These are phyloP conservation scores for Neospora caninum DNA, from an alignment of 169 alveolate species.

Conservation along the genomic window DNA sequence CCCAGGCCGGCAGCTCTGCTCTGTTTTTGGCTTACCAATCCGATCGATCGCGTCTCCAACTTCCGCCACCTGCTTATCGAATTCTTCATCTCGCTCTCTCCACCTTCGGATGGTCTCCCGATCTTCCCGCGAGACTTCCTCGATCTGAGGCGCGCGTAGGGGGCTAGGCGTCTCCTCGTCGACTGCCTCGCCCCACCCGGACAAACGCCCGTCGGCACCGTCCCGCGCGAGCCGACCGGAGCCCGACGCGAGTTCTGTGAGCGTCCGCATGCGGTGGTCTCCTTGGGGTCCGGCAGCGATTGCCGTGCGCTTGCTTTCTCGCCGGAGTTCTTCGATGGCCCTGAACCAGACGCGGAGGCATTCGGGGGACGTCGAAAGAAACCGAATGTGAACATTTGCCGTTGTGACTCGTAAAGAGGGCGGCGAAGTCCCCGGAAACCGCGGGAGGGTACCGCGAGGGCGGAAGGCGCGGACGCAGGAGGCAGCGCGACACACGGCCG, in stretches of 20 bases:
- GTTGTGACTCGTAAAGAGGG: no score
- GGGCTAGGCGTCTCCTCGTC: neutral
- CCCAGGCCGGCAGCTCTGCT: no score
- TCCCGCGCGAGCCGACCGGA: neutral
- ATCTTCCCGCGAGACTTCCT: constrained; percentile 47
- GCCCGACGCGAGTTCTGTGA: constrained; percentile 34
- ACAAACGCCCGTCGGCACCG: neutral
- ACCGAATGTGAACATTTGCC: no score
- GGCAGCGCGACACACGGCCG: no score
- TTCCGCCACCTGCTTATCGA: constrained; percentile 53
- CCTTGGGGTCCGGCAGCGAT: neutral
- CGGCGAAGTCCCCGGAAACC: no score
- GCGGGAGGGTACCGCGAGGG: no score
- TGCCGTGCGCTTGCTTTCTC: constrained; percentile 40
- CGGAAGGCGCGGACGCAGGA: no score
- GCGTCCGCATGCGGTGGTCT: neutral
- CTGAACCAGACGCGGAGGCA: no score
- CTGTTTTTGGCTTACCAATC: constrained; percentile 42
- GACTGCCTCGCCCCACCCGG: constrained; percentile 15
- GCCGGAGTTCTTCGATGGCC: constrained; percentile 42
- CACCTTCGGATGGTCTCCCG: constrained; percentile 20
- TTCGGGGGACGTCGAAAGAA: no score
- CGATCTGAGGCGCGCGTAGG: neutral
- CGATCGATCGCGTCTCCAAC: constrained; percentile 56
- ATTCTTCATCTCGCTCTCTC: constrained; percentile 57